Evolutionary conservation across 1,284 basidiomycete species (phyloP).

Genomic region (Chondrostereum purpureum): DNA sequence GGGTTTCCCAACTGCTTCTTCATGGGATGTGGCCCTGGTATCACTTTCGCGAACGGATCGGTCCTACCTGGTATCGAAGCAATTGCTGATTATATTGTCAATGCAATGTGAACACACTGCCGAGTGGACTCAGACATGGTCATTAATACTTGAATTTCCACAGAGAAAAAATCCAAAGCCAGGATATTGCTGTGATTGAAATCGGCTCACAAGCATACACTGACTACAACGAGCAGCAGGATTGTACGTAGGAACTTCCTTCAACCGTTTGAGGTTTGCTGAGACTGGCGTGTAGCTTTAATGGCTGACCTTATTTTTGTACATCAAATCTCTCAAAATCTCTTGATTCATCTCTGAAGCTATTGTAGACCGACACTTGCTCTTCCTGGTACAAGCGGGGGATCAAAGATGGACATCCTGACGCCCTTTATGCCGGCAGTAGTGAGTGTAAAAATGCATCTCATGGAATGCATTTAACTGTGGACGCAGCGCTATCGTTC

Average conservation of each 20-base stretch:
- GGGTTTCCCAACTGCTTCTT: constrained; percentile 3
- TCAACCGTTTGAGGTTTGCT: no score
- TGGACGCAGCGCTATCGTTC: not conserved
- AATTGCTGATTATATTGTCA: constrained; percentile 2
- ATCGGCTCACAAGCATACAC: not conserved
- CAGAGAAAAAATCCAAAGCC: constrained; percentile 1
- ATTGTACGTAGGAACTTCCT: no score
- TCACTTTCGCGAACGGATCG: not conserved
- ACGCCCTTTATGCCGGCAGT: constrained; percentile 3
- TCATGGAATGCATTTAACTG: not conserved
- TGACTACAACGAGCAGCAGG: constrained; percentile 1
- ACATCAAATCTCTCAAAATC: not conserved
- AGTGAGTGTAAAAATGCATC: not conserved
- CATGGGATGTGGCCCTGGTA: constrained; percentile 3
- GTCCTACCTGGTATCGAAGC: not conserved
- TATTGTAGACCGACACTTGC: not conserved
- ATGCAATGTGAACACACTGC: not conserved
- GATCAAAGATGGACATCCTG: not conserved
- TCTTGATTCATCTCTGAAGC: not conserved
- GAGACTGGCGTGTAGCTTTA: no score
- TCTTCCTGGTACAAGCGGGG: constrained; percentile 3
- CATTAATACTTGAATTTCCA: no score
- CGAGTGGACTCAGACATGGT: no score
- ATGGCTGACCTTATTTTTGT: not conserved
- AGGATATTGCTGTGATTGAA: constrained; percentile 2